Evolutionary conservation across 1,139 yeast genomes (phyloP).

Genomic region (Lodderomyces orthopsilosis): DNA sequence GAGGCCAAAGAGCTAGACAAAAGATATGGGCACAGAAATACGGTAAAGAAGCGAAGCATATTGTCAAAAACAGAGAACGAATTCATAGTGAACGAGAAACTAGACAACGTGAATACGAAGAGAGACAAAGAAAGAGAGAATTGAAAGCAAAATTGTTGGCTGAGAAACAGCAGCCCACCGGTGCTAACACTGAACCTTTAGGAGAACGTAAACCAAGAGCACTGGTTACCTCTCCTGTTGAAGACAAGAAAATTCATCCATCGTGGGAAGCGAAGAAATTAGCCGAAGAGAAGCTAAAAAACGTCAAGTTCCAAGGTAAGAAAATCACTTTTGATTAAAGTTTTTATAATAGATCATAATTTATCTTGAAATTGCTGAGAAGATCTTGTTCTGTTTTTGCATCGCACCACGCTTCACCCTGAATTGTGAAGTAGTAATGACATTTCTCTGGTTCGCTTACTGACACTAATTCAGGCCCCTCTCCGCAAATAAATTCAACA

Average conservation of each 20-base stretch:
- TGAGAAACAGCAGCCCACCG: slow-evolving; percentile 31
- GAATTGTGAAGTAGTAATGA: slow-evolving; percentile 61
- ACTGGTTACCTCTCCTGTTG: slow-evolving; percentile 14
- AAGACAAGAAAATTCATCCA: slow-evolving; percentile 60
- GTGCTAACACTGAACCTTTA: slow-evolving; percentile 39
- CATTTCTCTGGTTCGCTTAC: slow-evolving; percentile 92
- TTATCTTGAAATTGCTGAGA: slow-evolving; percentile 24
- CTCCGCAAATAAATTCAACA: slow-evolving; percentile 69
- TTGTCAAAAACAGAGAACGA: slow-evolving; percentile 58
- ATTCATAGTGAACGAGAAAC: slow-evolving; percentile 54
- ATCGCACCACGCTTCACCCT: slow-evolving; percentile 71
- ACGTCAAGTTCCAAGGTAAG: slow-evolving; percentile 76
- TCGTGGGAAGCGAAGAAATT: slow-evolving; percentile 89
- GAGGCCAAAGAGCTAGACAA: slow-evolving; percentile 97
- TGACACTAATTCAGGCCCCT: slow-evolving; percentile 48
- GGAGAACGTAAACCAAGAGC: slow-evolving; percentile 28
- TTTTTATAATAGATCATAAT: slow-evolving; percentile 21
- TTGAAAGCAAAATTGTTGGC: slow-evolving; percentile 44
- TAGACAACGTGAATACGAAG: slow-evolving; percentile 66
- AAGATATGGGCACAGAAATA: slow-evolving; percentile 92
- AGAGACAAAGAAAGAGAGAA: slow-evolving; percentile 65
- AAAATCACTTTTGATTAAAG: slow-evolving; percentile 65
- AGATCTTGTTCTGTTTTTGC: slow-evolving; percentile 31
- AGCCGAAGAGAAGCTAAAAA: slow-evolving; percentile 65
- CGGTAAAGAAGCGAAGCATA: slow-evolving; percentile 82